phyloP scores from a whole-genome alignment of 129 eudicot genomes.

The Tagetes patula region DNA sequence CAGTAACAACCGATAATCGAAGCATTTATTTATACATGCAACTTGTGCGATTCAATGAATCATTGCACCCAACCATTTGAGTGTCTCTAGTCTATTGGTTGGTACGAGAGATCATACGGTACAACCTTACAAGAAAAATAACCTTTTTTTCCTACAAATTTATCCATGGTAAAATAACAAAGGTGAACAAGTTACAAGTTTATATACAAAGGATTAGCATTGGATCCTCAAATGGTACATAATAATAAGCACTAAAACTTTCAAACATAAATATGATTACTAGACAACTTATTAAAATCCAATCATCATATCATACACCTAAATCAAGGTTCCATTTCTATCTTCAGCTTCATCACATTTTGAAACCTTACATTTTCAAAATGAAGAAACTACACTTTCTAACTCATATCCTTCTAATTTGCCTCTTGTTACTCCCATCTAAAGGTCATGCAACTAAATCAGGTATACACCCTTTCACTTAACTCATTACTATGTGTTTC shows the following conservation, averaged over 20 bases:
- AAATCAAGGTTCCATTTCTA: conserved; percentile 25
- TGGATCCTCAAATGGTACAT: conserved; percentile 39
- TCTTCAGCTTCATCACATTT: conserved; percentile 12
- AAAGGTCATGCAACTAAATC: conserved; percentile 36
- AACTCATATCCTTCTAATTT: conserved; percentile 34
- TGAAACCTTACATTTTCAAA: conserved; percentile 24
- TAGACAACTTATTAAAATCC: conserved; percentile 18
- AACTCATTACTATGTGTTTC: neutral
- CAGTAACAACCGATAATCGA: too few species aligned
- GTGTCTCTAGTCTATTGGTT: too few species aligned
- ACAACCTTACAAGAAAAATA: too few species aligned
- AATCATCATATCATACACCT: conserved; percentile 7
- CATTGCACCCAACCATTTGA: too few species aligned
- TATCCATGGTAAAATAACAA: neutral
- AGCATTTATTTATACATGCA: too few species aligned
- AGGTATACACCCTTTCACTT: conserved; percentile 27
- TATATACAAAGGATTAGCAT: conserved; percentile 23
- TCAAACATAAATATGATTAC: conserved; percentile 37
- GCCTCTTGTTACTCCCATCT: conserved; percentile 22
- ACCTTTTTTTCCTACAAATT: too few species aligned
- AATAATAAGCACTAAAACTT: conserved; percentile 31
- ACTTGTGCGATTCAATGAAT: too few species aligned
- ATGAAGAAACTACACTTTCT: conserved; percentile 35
- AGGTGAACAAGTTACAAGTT: neutral
- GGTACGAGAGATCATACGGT: too few species aligned